Conservation (phyloP, 306 rosid genomes). For the Myrica gale region DNA sequence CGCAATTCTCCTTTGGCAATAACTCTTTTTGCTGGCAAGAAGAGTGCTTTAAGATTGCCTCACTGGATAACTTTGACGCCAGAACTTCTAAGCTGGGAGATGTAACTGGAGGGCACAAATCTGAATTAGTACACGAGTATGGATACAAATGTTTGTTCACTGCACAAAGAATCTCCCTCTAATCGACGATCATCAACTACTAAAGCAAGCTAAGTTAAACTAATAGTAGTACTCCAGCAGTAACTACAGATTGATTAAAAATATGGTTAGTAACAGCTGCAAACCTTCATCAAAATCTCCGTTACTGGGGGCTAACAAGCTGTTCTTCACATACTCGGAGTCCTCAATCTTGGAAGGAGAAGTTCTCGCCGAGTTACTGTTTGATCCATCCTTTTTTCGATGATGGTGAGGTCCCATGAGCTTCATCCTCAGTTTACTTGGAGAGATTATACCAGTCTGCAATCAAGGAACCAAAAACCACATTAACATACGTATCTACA, state of each 20-base stretch:
- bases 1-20: conserved; percentile 44
- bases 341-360: conserved; percentile 82
- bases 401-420: conserved; percentile 69
- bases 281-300: conserved; percentile 70
- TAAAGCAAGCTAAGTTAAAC: background rate
- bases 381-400: conserved; percentile 81
- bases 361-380: conserved; percentile 84
- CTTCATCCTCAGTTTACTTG: conserved; percentile 91
- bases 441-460: conserved; percentile 92
- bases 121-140: conserved; percentile 25
- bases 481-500: conserved; percentile 2
- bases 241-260: background rate
- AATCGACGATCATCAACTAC: background rate
- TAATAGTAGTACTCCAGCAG: background rate
- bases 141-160: too few relatives aligned
- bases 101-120: conserved; percentile 47
- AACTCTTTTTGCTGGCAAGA: conserved; percentile 11
- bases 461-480: conserved; percentile 3
- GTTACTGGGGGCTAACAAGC: conserved; percentile 51
- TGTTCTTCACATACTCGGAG: conserved; percentile 60
- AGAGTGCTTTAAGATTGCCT: conserved; percentile 20
- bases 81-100: conserved; percentile 55
- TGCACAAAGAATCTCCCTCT: background rate
- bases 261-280: background rate
- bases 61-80: conserved; percentile 40